A percentile compares a stretch with the other conserved stretches of the same genome.
Evolutionary conservation across 1,139 yeast genomes (phyloP).

Genomic region (Pichia sorboxylosa): DNA sequence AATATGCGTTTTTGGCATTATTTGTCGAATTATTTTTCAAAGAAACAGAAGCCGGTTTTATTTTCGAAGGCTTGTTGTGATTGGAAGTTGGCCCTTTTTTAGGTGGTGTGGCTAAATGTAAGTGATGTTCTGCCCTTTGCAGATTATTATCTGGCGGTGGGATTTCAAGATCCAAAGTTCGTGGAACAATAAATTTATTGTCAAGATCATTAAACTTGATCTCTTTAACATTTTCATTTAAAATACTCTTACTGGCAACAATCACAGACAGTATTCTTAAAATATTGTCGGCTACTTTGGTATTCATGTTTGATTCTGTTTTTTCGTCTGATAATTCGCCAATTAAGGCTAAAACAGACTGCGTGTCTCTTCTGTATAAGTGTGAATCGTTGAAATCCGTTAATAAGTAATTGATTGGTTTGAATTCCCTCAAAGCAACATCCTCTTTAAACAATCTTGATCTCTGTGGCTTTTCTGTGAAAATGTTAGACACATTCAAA

Average conservation of each 20-base stretch:
- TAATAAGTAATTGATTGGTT: constrained; percentile 40
- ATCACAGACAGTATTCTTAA: constrained; percentile 29
- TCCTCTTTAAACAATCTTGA: constrained; percentile 52
- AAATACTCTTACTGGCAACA: constrained; percentile 25
- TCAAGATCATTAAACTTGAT: constrained; percentile 21
- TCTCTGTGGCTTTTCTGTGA: constrained; percentile 28
- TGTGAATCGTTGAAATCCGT: constrained; percentile 49
- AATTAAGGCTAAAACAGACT: constrained; percentile 20
- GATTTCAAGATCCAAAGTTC: constrained; percentile 3
- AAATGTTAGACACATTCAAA: not conserved
- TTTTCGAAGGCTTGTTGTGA: not conserved
- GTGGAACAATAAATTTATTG: constrained; percentile 1
- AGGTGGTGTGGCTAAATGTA: too few relatives aligned
- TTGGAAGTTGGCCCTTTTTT: not conserved
- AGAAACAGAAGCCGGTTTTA: not conserved
- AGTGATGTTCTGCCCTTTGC: too few relatives aligned
- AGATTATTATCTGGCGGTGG: not conserved
- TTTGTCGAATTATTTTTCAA: not conserved
- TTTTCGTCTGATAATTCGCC: constrained; percentile 22
- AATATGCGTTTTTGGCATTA: constrained; percentile 4
- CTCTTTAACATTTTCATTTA: constrained; percentile 23
- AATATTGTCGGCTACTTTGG: constrained; percentile 24
- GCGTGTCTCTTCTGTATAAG: constrained; percentile 21
- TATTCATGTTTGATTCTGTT: not conserved
- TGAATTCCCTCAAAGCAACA: constrained; percentile 47